phyloP scores from a whole-genome alignment of 2,329 filamentous ascomycete genomes.

The Sporothrix curviconia region DNA sequence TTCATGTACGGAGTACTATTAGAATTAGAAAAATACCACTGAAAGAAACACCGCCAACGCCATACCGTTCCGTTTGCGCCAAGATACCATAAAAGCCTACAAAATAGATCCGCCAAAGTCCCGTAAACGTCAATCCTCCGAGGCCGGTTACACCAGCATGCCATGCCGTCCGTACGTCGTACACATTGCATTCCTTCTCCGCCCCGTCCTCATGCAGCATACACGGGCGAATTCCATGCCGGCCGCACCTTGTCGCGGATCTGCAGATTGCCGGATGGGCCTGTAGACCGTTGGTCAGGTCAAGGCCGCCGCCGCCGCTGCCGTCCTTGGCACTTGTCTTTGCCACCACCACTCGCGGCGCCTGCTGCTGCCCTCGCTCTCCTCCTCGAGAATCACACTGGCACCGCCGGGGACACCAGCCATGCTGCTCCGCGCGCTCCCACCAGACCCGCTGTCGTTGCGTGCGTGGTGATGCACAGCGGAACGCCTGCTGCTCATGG shows the following conservation, averaged over 20 bases:
- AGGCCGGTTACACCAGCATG: background rate
- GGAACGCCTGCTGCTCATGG: background rate
- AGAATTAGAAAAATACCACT: background rate
- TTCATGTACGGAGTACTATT: background rate
- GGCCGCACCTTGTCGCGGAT: conserved; percentile 29
- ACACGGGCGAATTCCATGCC: conserved; percentile 35
- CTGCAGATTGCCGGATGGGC: conserved; percentile 25
- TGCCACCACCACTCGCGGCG: conserved; percentile 1
- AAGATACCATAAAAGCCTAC: background rate
- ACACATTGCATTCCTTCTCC: background rate
- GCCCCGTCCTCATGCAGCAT: conserved; percentile 23
- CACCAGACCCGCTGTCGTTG: conserved; percentile 20
- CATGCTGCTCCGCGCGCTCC: conserved; percentile 17
- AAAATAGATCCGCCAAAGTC: background rate
- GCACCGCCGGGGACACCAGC: conserved; percentile 13
- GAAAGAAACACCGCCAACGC: conserved; percentile 8
- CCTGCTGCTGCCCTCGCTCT: conserved; percentile 18
- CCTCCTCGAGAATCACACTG: conserved; percentile 9
- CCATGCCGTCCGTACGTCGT: too few species aligned
- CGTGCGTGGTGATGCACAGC: conserved; percentile 22
- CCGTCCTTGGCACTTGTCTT: background rate
- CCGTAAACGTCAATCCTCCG: background rate
- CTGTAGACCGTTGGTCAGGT: conserved; percentile 24
- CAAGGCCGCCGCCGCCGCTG: conserved; percentile 1
- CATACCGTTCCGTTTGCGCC: background rate